These are phyloP conservation scores for Rhizopogon salebrosus DNA, from an alignment of 768 basidiomycete species.

Conservation along the genomic window DNA sequence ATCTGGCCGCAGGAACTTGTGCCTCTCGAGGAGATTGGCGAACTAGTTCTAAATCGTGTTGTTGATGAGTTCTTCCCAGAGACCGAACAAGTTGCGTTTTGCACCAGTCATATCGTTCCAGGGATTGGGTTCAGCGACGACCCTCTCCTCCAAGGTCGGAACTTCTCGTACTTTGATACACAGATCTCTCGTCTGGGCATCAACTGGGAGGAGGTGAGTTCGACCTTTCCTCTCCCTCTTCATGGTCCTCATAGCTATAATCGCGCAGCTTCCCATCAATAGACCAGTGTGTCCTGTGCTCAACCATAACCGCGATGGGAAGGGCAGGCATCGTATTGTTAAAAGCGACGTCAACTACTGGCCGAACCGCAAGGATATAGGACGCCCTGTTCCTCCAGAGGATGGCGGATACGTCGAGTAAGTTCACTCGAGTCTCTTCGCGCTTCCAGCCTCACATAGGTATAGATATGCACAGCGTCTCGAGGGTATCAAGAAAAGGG, in stretches of 20 bases:
- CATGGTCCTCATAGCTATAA: not conserved
- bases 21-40: slow-evolving; percentile 73
- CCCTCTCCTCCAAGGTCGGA: slow-evolving; percentile 77
- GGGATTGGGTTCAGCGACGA: slow-evolving; percentile 73
- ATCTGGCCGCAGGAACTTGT: slow-evolving; percentile 80
- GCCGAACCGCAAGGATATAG: slow-evolving; percentile 65
- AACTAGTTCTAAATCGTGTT: slow-evolving; percentile 56
- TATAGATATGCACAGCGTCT: slow-evolving; percentile 45
- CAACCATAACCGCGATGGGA: slow-evolving; percentile 64
- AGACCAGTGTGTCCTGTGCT: slow-evolving; percentile 71
- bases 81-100: slow-evolving; percentile 87
- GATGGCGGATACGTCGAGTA: slow-evolving; percentile 60
- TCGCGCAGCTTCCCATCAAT: slow-evolving; percentile 70
- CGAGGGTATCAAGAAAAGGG: slow-evolving; percentile 51
- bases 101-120: slow-evolving; percentile 57
- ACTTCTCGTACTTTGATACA: slow-evolving; percentile 86
- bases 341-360: slow-evolving; percentile 69
- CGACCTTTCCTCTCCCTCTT: not conserved
- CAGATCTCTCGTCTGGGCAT: slow-evolving; percentile 75
- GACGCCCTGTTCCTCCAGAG: slow-evolving; percentile 39
- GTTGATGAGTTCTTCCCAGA: slow-evolving; percentile 82
- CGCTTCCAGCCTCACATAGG: slow-evolving; percentile 13
- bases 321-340: slow-evolving; percentile 49
- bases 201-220: slow-evolving; percentile 65
- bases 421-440: slow-evolving; percentile 10